Percentiles rank a stretch among this genome's conserved stretches.
Conservation (phyloP, 768 basidiomycete genomes). For the Chalciporus piperatus region DNA sequence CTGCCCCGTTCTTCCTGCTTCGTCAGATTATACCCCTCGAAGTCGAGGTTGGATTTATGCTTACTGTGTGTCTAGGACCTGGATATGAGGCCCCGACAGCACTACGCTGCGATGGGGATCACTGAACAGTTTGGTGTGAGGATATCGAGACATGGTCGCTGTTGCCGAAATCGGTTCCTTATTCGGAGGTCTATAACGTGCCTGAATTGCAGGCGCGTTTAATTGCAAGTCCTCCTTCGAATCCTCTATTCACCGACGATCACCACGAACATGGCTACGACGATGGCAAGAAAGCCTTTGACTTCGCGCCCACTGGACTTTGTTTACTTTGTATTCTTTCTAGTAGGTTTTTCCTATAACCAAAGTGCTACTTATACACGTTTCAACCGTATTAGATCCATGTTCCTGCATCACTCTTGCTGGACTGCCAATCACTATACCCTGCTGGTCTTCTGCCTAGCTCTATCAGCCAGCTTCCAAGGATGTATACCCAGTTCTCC, state of each 20-base stretch:
- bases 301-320: conserved; percentile 60
- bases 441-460: conserved; percentile 50
- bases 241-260: neutral
- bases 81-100: conserved; percentile 62
- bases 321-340: conserved; percentile 69
- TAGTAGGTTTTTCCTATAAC: conserved; percentile 38
- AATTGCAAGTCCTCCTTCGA: neutral
- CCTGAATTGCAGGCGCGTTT: too few species aligned
- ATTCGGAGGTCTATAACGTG: neutral
- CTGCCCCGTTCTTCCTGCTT: conserved; percentile 47
- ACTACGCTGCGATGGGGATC: conserved; percentile 36
- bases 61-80: conserved; percentile 55
- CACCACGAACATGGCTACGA: neutral
- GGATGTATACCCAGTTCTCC: conserved; percentile 54
- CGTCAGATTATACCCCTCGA: conserved; percentile 1
- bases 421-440: conserved; percentile 72
- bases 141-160: conserved; percentile 40
- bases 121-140: conserved; percentile 48
- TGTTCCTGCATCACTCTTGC: conserved; percentile 60
- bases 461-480: conserved; percentile 41
- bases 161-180: neutral
- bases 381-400: conserved; percentile 45
- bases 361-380: neutral
- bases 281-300: conserved; percentile 36
- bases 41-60: conserved; percentile 20